These are phyloP conservation scores for Scopulariopsis brevicaulis DNA, from an alignment of 2,329 filamentous ascomycete species.

Conservation along the genomic window DNA sequence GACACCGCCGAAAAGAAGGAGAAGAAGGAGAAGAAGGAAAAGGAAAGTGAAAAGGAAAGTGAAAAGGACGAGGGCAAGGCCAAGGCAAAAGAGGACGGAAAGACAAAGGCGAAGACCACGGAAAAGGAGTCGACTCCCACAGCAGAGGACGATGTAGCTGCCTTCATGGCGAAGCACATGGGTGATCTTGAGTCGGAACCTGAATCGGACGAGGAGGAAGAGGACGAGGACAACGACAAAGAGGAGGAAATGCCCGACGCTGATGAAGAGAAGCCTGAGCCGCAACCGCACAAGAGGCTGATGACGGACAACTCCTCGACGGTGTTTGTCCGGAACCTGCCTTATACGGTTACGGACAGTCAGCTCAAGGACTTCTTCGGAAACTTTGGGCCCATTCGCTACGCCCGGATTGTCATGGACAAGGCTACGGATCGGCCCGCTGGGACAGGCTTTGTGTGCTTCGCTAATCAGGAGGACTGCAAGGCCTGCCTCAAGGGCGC, in stretches of 20 bases:
- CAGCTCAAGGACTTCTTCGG: slow-evolving; percentile 74
- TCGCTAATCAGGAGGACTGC: slow-evolving; percentile 66
- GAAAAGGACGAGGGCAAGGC: slow-evolving; percentile 23
- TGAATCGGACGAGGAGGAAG: slow-evolving; percentile 33
- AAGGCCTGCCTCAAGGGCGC: slow-evolving; percentile 65
- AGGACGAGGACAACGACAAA: slow-evolving; percentile 29
- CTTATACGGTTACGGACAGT: slow-evolving; percentile 78
- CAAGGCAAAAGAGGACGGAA: slow-evolving; percentile 10
- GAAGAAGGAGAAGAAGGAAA: slow-evolving; percentile 19
- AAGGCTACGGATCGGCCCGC: slow-evolving; percentile 73
- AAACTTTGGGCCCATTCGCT: slow-evolving; percentile 80
- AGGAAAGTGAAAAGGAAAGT: slow-evolving; percentile 24
- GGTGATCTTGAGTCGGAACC: slow-evolving; percentile 47
- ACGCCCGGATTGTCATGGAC: slow-evolving; percentile 86
- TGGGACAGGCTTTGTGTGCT: slow-evolving; percentile 92
- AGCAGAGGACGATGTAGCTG: slow-evolving; percentile 28
- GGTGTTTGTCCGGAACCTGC: slow-evolving; percentile 86
- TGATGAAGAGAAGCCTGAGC: slow-evolving; percentile 11
- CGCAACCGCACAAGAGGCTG: slow-evolving; percentile 14
- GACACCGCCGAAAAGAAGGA: slow-evolving; percentile 16
- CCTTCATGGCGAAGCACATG: slow-evolving; percentile 46
- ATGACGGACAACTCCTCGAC: slow-evolving; percentile 60
- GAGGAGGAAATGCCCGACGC: slow-evolving; percentile 31
- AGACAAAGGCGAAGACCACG: slow-evolving; percentile 8
- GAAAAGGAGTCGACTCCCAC: slow-evolving; percentile 19